These are phyloP conservation scores for Bolboschoenoplectus hybrid DNA, from an alignment of 202 grass and related monocot species.

Conservation along the genomic window DNA sequence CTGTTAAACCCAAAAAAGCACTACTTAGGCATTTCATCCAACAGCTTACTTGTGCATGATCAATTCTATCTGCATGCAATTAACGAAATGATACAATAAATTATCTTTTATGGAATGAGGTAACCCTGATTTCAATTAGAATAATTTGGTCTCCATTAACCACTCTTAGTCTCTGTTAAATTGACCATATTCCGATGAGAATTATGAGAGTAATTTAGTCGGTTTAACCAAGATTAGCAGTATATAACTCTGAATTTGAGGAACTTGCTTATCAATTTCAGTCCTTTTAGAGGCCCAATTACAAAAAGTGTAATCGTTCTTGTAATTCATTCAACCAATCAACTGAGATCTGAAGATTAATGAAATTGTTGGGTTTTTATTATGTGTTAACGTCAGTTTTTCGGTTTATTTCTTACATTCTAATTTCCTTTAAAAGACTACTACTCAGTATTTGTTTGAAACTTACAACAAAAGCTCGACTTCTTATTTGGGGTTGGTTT, in stretches of 20 bases:
- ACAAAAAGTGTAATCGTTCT: not conserved
- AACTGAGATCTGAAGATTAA: not conserved
- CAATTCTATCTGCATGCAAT: not conserved
- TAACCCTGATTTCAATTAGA: not conserved
- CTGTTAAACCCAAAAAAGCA: not conserved
- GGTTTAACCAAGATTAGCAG: not conserved
- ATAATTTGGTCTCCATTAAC: not conserved
- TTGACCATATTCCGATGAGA: not conserved
- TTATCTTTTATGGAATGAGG: not conserved
- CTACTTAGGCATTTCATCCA: not conserved
- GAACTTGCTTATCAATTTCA: not conserved
- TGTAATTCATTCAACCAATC: not conserved
- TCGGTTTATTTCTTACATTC: not conserved
- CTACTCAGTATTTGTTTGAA: not conserved
- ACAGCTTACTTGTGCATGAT: not conserved
- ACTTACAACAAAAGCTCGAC: not conserved
- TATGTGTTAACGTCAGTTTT: not conserved
- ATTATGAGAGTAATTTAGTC: not conserved
- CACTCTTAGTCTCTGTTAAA: not conserved
- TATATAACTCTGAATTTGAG: not conserved
- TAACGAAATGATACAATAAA: not conserved
- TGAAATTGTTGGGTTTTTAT: not conserved
- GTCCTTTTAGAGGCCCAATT: not conserved
- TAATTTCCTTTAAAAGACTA: not conserved
- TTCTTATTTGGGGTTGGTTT: constrained; percentile 12